These are phyloP conservation scores for Galerina sulciceps DNA, from an alignment of 768 basidiomycete species.

Conservation along the genomic window DNA sequence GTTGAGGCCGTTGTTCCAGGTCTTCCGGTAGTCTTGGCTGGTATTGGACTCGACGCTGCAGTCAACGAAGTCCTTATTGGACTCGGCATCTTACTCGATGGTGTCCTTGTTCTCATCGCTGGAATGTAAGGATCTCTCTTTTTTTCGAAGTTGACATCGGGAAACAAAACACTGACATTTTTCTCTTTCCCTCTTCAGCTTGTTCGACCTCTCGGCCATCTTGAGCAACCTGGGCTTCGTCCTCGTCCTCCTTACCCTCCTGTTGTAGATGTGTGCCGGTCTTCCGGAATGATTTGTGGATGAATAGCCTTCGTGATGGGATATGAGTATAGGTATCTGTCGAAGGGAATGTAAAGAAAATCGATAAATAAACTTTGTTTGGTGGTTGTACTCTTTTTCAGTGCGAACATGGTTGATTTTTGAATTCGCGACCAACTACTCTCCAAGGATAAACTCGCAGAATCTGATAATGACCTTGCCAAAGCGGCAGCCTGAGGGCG, in stretches of 20 bases:
- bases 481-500: too few relatives aligned
- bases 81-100: neutral
- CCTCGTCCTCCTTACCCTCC: neutral
- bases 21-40: neutral
- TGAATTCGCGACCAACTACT: too few relatives aligned
- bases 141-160: neutral
- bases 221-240: neutral
- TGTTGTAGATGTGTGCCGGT: neutral
- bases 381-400: too few relatives aligned
- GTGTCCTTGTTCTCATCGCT: conserved; percentile 1
- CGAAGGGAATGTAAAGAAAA: too few relatives aligned
- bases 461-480: too few relatives aligned
- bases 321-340: too few relatives aligned
- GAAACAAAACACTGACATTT: too few relatives aligned
- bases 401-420: too few relatives aligned
- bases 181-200: neutral
- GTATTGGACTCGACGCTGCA: conserved; percentile 1
- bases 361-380: too few relatives aligned
- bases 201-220: neutral
- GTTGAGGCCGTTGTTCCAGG: conserved; percentile 3
- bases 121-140: neutral
- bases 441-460: too few relatives aligned
- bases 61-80: conserved; percentile 1
- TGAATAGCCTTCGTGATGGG: too few relatives aligned
- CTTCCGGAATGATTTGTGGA: too few relatives aligned